Evolutionary conservation across 352 stramenopile genomes (phyloP).

Genomic region (Globisporangium spiculum): DNA sequence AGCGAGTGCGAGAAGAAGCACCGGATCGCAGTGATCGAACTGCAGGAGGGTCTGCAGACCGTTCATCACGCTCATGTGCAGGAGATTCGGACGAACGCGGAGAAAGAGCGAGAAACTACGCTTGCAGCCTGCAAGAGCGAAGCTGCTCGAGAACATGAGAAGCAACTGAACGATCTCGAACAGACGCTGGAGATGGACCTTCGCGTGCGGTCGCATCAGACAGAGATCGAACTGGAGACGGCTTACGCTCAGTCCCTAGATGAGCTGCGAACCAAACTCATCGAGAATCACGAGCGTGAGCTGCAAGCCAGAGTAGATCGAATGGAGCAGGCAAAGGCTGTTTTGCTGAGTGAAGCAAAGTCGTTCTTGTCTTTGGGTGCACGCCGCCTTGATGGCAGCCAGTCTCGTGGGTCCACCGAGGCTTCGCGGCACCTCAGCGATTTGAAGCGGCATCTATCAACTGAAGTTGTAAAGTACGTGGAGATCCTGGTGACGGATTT

Average conservation of each 20-base stretch:
- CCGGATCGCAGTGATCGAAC: constrained; percentile 44
- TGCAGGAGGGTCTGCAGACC: constrained; percentile 45
- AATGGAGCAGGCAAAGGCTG: constrained; percentile 41
- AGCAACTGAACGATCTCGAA: constrained; percentile 34
- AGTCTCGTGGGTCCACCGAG: neutral
- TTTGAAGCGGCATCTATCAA: constrained; percentile 43
- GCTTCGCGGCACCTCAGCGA: constrained; percentile 28
- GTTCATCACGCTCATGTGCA: constrained; percentile 27
- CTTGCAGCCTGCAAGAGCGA: constrained; percentile 24
- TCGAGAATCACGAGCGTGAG: constrained; percentile 31
- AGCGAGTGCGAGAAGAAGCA: constrained; percentile 42
- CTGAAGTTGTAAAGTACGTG: constrained; percentile 47
- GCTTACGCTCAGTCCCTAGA: constrained; percentile 39
- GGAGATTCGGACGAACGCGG: constrained; percentile 23
- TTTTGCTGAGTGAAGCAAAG: constrained; percentile 47
- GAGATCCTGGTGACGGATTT: constrained; percentile 48
- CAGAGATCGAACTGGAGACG: constrained; percentile 41
- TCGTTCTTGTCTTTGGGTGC: constrained; percentile 29
- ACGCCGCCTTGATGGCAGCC: neutral
- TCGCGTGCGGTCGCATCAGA: constrained; percentile 27
- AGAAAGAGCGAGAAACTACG: constrained; percentile 19
- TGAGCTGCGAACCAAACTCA: constrained; percentile 24
- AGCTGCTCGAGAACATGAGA: constrained; percentile 30
- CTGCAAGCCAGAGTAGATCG: constrained; percentile 40
- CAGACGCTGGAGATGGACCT: constrained; percentile 46